phyloP scores from a whole-genome alignment of 441 rosid species.

The Pelargonium exstipulatum region DNA sequence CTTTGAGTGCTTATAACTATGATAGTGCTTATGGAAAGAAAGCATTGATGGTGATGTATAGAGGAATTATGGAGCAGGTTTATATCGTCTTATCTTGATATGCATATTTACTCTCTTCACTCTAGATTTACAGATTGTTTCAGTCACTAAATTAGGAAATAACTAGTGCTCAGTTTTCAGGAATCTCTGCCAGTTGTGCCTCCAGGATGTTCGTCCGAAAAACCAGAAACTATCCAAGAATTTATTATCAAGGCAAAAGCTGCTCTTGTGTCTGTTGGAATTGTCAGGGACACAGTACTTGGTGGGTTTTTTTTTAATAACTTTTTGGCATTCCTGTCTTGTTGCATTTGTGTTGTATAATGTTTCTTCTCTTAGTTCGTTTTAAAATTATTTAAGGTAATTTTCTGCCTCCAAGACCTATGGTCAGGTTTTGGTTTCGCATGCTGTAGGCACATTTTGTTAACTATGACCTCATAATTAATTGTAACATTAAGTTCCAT shows the following conservation, averaged over 20 bases:
- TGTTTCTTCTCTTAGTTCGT: background rate
- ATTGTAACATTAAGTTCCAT: conserved; percentile 7
- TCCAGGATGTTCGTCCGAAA: conserved; percentile 87
- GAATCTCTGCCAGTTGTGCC: conserved; percentile 89
- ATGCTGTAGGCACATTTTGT: conserved; percentile 7
- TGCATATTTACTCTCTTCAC: conserved; percentile 14
- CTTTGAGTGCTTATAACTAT: conserved; percentile 94
- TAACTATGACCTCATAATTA: background rate
- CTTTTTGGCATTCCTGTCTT: conserved; percentile 8
- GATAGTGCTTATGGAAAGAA: conserved; percentile 91
- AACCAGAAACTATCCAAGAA: conserved; percentile 73
- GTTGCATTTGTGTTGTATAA: background rate
- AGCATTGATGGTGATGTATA: conserved; percentile 90
- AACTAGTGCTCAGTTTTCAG: conserved; percentile 46
- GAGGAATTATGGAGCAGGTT: conserved; percentile 98
- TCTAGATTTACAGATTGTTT: conserved; percentile 1
- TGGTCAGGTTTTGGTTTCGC: conserved; percentile 8
- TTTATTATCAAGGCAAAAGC: conserved; percentile 87
- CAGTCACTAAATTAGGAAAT: conserved; percentile 18
- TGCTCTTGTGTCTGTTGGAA: conserved; percentile 96
- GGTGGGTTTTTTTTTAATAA: conserved; percentile 39
- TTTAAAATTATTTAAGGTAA: background rate
- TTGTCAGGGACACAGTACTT: conserved; percentile 80
- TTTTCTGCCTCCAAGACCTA: background rate
- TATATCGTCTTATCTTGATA: conserved; percentile 14